Base-by-base conservation (phyloP, 345 rosid genomes). In the Citrus inodora region DNA sequence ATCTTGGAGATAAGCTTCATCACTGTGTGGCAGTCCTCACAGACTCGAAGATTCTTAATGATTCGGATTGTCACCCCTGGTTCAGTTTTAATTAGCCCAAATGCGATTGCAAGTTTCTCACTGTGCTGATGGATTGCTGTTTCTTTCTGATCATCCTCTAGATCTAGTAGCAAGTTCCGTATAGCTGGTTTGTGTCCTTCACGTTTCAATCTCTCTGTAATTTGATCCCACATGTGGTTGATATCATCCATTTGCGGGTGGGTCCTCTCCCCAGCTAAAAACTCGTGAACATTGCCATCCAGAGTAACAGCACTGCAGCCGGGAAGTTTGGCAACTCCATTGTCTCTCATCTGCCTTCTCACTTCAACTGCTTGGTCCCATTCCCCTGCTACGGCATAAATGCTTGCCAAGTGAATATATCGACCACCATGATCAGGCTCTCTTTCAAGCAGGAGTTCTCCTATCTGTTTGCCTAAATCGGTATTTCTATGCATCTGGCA, bases 11-110 rank as follows among this genome's bases (percentile, higher is more conserved):
- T 85, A 77, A 87, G 90, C 82, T 88, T 87, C 69, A 84, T 80
- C 58, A 86, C 92, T 19, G 56, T 79, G 73, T 92, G 94, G 67
- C 91, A 87, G 78, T 90, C 91, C 80, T 90, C 85, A 69, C 89
- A 92, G 53, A 88, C 88, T 79, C 89, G 79, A 33, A 92, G 91
- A 80, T 92, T 90, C 87, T 89, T 91, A 78, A 87, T 75, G 79
- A 91, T 86, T 73, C 89, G 82, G 67, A 89, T 78, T 16, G 74
- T 74, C 0, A 78, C 80, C 61, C 89, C 88, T 8, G 84, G 83
- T 82, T 86, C 83, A 67, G 91, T 87, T 76, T 82, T 81, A 30
- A 91, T 86, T 27, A 91, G 74, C 56, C 95, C 92, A n/a, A 87
- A 92, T 55, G 90, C 75, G 64, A 88, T 76, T 59, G 92, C 92